These are phyloP conservation scores for Didymella arachidicola DNA, from an alignment of 2,329 filamentous ascomycete species.

Conservation along the genomic window DNA sequence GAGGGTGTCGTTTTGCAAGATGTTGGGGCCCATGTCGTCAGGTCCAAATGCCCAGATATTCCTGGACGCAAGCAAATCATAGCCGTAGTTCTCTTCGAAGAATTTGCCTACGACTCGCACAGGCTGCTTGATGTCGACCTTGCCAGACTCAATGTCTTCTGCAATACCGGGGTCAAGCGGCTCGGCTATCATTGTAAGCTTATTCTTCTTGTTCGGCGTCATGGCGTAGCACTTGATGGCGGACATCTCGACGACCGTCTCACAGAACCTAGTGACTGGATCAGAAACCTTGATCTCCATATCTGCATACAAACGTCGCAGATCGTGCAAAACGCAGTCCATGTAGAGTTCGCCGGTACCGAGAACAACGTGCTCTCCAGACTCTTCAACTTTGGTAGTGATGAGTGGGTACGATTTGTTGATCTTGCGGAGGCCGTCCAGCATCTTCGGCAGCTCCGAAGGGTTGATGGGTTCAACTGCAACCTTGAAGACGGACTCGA, in stretches of 20 bases:
- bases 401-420: constrained; percentile 98
- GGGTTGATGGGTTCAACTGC: constrained; percentile 98
- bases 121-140: constrained; percentile 90
- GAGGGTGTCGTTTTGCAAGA: constrained; percentile 94
- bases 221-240: constrained; percentile 98
- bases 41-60: constrained; percentile 99
- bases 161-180: constrained; percentile 94
- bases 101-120: constrained; percentile 93
- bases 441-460: constrained; percentile 97
- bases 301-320: constrained; percentile 91
- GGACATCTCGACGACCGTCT: constrained; percentile 96
- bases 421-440: constrained; percentile 93
- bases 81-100: constrained; percentile 96
- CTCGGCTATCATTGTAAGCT: constrained; percentile 97
- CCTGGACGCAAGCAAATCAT: constrained; percentile 90
- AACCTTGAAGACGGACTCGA: constrained; percentile 96
- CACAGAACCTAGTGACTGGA: constrained; percentile 95
- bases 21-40: constrained; percentile 92
- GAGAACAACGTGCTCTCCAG: constrained; percentile 92
- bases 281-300: constrained; percentile 99
- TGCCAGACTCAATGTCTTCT: constrained; percentile 89
- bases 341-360: constrained; percentile 99
- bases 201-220: constrained; percentile 99
- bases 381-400: constrained; percentile 97
- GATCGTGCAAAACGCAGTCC: constrained; percentile 96